phyloP scores from a whole-genome alignment of 75 land plant species.

The Cupressus sempervirens region DNA sequence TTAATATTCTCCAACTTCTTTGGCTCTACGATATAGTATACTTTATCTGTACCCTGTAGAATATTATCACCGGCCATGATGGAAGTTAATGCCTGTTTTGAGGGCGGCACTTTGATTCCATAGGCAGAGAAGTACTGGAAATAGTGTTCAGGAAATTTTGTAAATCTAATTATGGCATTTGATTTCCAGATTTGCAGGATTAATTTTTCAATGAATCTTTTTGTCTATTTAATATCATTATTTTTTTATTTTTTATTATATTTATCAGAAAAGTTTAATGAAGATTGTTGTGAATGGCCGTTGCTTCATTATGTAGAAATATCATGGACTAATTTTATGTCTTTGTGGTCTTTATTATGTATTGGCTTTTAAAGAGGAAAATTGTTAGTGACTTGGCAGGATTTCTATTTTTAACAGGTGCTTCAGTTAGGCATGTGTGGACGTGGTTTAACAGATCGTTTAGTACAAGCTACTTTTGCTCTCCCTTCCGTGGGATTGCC shows the following conservation, averaged over 20 bases:
- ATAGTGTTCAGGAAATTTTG: neutral
- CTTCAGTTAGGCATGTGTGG: slow-evolving; percentile 74
- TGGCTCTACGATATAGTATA: neutral
- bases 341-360: neutral
- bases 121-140: neutral
- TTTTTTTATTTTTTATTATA: neutral
- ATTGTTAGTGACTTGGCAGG: neutral
- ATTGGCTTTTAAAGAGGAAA: neutral
- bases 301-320: neutral
- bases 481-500: slow-evolving; percentile 21
- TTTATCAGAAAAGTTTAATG: neutral
- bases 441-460: slow-evolving; percentile 51
- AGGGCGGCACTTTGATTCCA: neutral
- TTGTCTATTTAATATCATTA: neutral
- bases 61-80: neutral
- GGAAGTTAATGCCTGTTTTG: neutral
- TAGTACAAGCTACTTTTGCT: slow-evolving; percentile 34
- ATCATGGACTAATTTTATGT: neutral
- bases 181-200: neutral
- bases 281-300: neutral
- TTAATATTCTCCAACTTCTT: neutral
- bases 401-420: slow-evolving; percentile 32
- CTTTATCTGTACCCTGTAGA: neutral
- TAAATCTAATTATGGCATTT: neutral
- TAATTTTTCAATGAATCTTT: neutral